phyloP scores from a whole-genome alignment of 2,329 filamentous ascomycete species.

The Ascochyta lentis region DNA sequence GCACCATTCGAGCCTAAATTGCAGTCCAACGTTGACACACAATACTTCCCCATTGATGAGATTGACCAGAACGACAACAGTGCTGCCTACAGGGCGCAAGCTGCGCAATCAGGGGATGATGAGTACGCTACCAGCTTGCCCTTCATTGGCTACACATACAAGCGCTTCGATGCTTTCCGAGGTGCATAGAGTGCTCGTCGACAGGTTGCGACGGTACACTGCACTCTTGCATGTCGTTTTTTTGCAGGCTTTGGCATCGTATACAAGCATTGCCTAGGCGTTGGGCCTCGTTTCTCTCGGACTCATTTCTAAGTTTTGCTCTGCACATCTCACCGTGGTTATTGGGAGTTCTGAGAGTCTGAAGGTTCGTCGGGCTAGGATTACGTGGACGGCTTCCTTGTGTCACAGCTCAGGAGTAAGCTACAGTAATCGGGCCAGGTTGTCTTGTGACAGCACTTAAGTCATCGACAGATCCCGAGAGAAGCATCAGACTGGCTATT shows the following conservation, averaged over 20 bases:
- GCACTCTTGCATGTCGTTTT: slow-evolving; percentile 14
- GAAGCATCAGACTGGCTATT: slow-evolving; percentile 8
- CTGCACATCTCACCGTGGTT: slow-evolving; percentile 3
- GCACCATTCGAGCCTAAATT: slow-evolving; percentile 96
- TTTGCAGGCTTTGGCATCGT: slow-evolving; percentile 17
- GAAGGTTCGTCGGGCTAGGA: neutral
- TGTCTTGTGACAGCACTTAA: slow-evolving; percentile 1
- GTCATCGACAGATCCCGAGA: neutral
- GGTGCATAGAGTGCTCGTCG: slow-evolving; percentile 40
- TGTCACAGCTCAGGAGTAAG: slow-evolving; percentile 1
- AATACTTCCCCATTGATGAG: slow-evolving; percentile 98
- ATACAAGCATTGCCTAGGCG: slow-evolving; percentile 28
- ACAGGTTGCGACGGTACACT: slow-evolving; percentile 14
- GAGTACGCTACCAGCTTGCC: slow-evolving; percentile 93
- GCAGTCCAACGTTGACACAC: slow-evolving; percentile 91
- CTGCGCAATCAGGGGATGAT: slow-evolving; percentile 71
- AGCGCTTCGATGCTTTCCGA: slow-evolving; percentile 81
- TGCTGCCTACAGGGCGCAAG: slow-evolving; percentile 83
- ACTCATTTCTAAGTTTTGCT: slow-evolving; percentile 4
- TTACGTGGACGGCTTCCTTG: slow-evolving; percentile 5
- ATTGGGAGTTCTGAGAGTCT: neutral
- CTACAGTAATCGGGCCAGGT: neutral
- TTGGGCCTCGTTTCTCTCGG: slow-evolving; percentile 13
- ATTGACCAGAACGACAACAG: slow-evolving; percentile 96
- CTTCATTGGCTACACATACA: slow-evolving; percentile 97